Evolutionary conservation across 1,139 yeast genomes (phyloP).

Genomic region (Spencermartinsiella ligniputridi): DNA sequence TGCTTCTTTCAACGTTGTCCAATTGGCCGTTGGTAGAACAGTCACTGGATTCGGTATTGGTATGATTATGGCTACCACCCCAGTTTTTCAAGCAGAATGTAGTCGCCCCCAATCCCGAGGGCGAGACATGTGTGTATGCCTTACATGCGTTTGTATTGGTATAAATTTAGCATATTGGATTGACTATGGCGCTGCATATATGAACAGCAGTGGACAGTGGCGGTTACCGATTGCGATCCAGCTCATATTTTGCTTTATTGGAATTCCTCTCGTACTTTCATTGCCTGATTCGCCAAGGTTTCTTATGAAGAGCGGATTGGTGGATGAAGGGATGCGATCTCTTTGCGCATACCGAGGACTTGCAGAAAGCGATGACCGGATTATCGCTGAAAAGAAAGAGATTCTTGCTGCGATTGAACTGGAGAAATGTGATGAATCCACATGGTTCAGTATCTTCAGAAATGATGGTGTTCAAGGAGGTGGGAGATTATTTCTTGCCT

Average conservation of each 20-base stretch:
- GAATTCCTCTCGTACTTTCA: neutral
- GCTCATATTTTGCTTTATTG: constrained; percentile 27
- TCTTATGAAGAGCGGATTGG: neutral
- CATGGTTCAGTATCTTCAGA: constrained; percentile 1
- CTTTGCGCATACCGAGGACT: neutral
- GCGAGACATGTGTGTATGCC: neutral
- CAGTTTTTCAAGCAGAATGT: constrained; percentile 8
- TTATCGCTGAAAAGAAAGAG: constrained; percentile 7
- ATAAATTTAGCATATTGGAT: constrained; percentile 64
- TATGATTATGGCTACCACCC: constrained; percentile 3
- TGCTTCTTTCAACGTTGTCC: constrained; percentile 4
- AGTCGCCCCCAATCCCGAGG: constrained; percentile 4
- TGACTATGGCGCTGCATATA: constrained; percentile 44
- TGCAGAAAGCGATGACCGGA: neutral
- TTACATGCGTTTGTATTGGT: constrained; percentile 1
- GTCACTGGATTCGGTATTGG: constrained; percentile 5
- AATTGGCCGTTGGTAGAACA: constrained; percentile 5
- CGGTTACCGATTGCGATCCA: constrained; percentile 2
- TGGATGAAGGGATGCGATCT: constrained; percentile 3
- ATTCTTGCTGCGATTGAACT: constrained; percentile 8
- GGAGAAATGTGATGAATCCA: neutral
- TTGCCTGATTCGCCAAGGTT: constrained; percentile 3
- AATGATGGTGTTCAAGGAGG: constrained; percentile 5
- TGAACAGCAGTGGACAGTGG: constrained; percentile 4
- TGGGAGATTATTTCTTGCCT: constrained; percentile 1